These are phyloP conservation scores for Fomitopsis pinicola DNA, from an alignment of 1,284 basidiomycete genomes.

Conservation along the genomic window DNA sequence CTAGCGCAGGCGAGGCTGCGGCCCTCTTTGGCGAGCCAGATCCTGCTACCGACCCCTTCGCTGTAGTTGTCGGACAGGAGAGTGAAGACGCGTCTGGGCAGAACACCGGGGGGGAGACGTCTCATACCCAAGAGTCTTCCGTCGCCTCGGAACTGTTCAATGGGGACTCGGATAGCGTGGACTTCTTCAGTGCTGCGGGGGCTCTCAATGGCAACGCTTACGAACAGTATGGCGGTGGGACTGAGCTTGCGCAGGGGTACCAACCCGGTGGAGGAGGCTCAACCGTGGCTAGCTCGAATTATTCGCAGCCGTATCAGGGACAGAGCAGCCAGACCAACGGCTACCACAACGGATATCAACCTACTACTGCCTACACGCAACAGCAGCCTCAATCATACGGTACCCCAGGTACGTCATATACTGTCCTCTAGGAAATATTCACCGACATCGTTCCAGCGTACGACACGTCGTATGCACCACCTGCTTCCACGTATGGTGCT, in stretches of 20 bases:
- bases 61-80: conserved; percentile 44
- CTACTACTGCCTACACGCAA: conserved; percentile 10
- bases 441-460: conserved; percentile 10
- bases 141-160: conserved; percentile 23
- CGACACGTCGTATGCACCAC: conserved; percentile 7
- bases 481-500: conserved; percentile 5
- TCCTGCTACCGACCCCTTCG: conserved; percentile 60
- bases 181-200: conserved; percentile 12
- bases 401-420: conserved; percentile 11
- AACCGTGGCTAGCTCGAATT: conserved; percentile 16
- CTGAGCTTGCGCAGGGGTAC: not conserved
- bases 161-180: conserved; percentile 10
- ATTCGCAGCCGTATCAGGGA: conserved; percentile 4
- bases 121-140: conserved; percentile 9
- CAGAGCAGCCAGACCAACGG: conserved; percentile 9
- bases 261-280: not conserved
- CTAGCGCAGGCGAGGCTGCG: conserved; percentile 63
- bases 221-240: conserved; percentile 21
- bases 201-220: conserved; percentile 10
- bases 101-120: conserved; percentile 15
- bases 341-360: conserved; percentile 12
- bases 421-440: not conserved
- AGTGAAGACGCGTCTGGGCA: conserved; percentile 17
- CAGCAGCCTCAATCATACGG: conserved; percentile 8
- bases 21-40: conserved; percentile 69